Base-by-base conservation (phyloP, 2,329 filamentous ascomycete species). In the Juglanconis sp. region DNA sequence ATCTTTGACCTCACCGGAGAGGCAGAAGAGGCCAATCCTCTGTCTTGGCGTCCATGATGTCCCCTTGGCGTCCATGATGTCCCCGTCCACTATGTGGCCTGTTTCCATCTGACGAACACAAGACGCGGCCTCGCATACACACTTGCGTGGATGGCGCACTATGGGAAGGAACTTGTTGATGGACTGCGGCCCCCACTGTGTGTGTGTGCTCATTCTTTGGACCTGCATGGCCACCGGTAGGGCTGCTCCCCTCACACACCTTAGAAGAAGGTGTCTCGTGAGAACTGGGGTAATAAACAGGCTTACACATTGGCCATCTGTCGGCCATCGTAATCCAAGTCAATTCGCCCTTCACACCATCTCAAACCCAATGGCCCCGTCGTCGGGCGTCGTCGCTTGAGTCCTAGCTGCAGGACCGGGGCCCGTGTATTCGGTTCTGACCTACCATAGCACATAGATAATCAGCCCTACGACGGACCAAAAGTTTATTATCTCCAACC, bases 381-480 rank as follows among this genome's bases (percentile, higher is more conserved):
- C n/a, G 50, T 9, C n/a, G 54, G 15, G 17, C 50, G 15, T 51
- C 55, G 57, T 32, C 36, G 38, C 35, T 42, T 32, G 24, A 17
- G 4, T 42, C n/a, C 13, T 10, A 34, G 15, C 5, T 5, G 31
- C 24, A 32, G 46, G 34, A 46, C 38, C 24, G 10, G 24, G 7
- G 30, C 30, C 44, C 17, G 40, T 44, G 52, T n/a, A 24, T 11
- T 34, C n/a, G n/a, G n/a, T 32, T 35, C 6, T 53, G 57, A 48
- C 15, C n/a, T 30, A 48, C 30, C 36, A 52, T 24, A 24, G 24
- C 24, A 24, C 24, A 24, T 24, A 24, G 24, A 24, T 24, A 24
- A 24, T 54, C 56, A 60, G 60, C 60, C 60, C 56, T 62, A 62
- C 48, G 60, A 47, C 8, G 17, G 17, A 47, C 17, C 17, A 17